Evolutionary conservation across 257 asterid species (phyloP).

Genomic region (Ilex aquifolium): DNA sequence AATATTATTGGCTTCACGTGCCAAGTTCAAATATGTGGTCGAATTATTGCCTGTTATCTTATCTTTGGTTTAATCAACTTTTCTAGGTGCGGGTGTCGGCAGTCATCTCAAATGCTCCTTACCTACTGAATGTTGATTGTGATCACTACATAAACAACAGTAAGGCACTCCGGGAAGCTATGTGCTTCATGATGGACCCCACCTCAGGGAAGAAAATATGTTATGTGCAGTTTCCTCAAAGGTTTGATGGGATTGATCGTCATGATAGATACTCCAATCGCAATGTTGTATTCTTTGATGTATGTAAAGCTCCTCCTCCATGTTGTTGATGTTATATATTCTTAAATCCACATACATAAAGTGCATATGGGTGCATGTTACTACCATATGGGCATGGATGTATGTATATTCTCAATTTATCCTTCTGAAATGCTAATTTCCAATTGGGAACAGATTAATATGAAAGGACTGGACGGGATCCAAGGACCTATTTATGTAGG

Average conservation of each 20-base stretch:
- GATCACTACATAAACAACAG: constrained; percentile 97
- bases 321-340: background rate
- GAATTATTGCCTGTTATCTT: background rate
- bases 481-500: constrained; percentile 99
- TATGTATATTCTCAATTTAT: background rate
- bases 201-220: constrained; percentile 95
- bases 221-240: constrained; percentile 94
- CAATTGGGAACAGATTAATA: constrained; percentile 55
- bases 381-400: constrained; percentile 1
- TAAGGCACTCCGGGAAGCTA: constrained; percentile 91
- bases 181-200: constrained; percentile 99
- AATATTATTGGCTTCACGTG: background rate
- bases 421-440: constrained; percentile 16
- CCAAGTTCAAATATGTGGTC: too few relatives aligned
- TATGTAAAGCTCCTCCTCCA: constrained; percentile 24
- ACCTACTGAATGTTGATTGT: constrained; percentile 90
- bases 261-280: constrained; percentile 95
- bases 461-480: constrained; percentile 98
- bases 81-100: constrained; percentile 86
- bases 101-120: constrained; percentile 93
- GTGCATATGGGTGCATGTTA: background rate
- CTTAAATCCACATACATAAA: background rate
- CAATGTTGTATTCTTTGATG: constrained; percentile 91
- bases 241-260: constrained; percentile 94
- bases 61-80: constrained; percentile 5